These are phyloP conservation scores for Aureobasidium melanogenum DNA, from an alignment of 2,329 filamentous ascomycete genomes.

Conservation along the genomic window DNA sequence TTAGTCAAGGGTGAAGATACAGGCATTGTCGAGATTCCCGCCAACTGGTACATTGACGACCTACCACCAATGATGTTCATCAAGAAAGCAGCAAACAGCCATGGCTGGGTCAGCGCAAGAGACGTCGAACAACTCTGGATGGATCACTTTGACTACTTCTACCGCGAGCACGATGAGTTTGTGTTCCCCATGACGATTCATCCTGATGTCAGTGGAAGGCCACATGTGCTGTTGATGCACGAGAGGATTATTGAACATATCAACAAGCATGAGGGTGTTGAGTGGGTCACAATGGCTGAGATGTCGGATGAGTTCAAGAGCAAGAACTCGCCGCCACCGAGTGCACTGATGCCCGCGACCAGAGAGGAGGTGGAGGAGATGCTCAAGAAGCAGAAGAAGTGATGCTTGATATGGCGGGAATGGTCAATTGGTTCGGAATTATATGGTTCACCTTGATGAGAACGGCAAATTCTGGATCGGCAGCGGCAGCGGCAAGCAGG, in stretches of 20 bases:
- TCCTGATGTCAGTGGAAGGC: conserved; percentile 55
- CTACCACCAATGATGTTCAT: conserved; percentile 60
- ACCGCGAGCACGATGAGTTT: conserved; percentile 66
- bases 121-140: conserved; percentile 56
- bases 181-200: conserved; percentile 69
- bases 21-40: conserved; percentile 54
- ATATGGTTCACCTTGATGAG: too few species aligned
- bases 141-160: conserved; percentile 64
- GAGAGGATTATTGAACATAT: conserved; percentile 52
- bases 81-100: conserved; percentile 53
- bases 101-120: conserved; percentile 46
- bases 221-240: conserved; percentile 64
- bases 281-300: conserved; percentile 57
- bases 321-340: conserved; percentile 46
- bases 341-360: conserved; percentile 50
- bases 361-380: conserved; percentile 42
- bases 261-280: conserved; percentile 51
- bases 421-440: too few species aligned
- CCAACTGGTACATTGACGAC: conserved; percentile 37
- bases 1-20: conserved; percentile 46
- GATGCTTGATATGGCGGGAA: background rate
- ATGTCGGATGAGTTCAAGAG: conserved; percentile 64
- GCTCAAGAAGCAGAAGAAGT: conserved; percentile 9
- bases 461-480: background rate
- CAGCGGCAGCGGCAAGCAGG: background rate